Conservation (phyloP, 2,329 filamentous ascomycete genomes). For the Curvularia hawaiiensis region DNA sequence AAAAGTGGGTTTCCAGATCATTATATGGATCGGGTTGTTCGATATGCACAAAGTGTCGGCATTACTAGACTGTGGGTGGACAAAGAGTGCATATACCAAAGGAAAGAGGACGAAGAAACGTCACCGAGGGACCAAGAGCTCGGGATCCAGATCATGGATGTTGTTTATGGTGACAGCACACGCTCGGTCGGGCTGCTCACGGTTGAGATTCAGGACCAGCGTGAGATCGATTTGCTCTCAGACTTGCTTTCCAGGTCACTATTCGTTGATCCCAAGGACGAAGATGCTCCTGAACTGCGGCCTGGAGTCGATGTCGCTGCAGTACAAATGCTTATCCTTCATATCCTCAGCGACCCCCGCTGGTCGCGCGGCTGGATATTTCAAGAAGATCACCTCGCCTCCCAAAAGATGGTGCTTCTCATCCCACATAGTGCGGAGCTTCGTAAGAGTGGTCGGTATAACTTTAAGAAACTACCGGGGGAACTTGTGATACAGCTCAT, state of each 20-base stretch:
- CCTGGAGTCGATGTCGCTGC: neutral
- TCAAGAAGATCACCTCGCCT: constrained; percentile 30
- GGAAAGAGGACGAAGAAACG: constrained; percentile 7
- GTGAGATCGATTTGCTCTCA: constrained; percentile 16
- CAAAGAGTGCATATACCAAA: constrained; percentile 29
- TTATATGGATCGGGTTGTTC: constrained; percentile 26
- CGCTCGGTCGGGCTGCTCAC: constrained; percentile 23
- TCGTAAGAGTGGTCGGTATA: neutral
- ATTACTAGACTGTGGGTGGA: constrained; percentile 26
- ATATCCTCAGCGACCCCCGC: constrained; percentile 22
- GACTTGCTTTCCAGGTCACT: constrained; percentile 10
- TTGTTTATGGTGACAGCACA: constrained; percentile 20
- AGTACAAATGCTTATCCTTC: constrained; percentile 19
- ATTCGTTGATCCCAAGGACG: constrained; percentile 7
- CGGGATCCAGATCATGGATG: constrained; percentile 29
- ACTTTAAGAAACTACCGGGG: constrained; percentile 16
- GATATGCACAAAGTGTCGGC: constrained; percentile 14
- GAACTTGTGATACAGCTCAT: constrained; percentile 20
- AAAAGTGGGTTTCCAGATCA: constrained; percentile 24
- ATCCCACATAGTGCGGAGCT: constrained; percentile 15
- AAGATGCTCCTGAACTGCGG: neutral
- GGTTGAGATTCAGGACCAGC: constrained; percentile 11
- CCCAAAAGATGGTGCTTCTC: constrained; percentile 19
- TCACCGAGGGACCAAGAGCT: constrained; percentile 8
- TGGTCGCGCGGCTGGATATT: constrained; percentile 33